Evolutionary conservation across 208 protist species (phyloP), one percentile per base, ranked within the genome.

Genomic region (Trypanosoma mega): DNA sequence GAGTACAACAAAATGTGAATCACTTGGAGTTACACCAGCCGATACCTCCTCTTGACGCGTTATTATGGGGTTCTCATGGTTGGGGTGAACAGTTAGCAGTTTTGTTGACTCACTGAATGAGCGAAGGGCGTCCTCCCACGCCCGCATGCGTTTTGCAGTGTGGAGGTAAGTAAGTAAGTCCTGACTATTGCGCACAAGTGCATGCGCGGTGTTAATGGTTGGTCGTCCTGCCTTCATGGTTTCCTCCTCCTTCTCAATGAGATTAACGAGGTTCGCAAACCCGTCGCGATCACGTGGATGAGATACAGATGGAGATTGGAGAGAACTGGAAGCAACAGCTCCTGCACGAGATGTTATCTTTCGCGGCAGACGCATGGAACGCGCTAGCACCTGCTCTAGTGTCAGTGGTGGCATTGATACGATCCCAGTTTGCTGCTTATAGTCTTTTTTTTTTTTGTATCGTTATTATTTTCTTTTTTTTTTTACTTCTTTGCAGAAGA

Each of bases 301-400:
- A 23, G 45, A 21, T 14, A 31, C 60, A 29, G 31, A 46, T 29
- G 39, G 41, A 23, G 1, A 16, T 12, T 3, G 33, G 51, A 6
- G 33, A 12, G 36, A 34, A 23, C n/a, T 44, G 36, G 4, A 21
- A 36, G 41, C 11, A 27, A 18, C 33, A 33, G 11, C 3, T 3
- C 65, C 65, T 36, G 59, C 63, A n/a, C n/a, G n/a, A n/a, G n/a
- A n/a, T 21, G 70, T 58, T 24, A 73, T 71, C 26, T 71, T 55
- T 0, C 69, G 68, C 2, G 84, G 83, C 26, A 92, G 72, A 27
- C 85, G 80, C 85, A 95, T 92, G 4, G 83, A 85, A 3, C 85
- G 85, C 62, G 85, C 88, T 31, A 95, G 70, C 30, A 95, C 88
- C 68, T 95, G 88, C 62, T 91, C 82, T 14, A 95, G 74, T 37